Evolutionary conservation across 2,329 filamentous ascomycete species (phyloP), one percentile per base, ranked within the genome.

Genomic region (Sporothrix sp.): DNA sequence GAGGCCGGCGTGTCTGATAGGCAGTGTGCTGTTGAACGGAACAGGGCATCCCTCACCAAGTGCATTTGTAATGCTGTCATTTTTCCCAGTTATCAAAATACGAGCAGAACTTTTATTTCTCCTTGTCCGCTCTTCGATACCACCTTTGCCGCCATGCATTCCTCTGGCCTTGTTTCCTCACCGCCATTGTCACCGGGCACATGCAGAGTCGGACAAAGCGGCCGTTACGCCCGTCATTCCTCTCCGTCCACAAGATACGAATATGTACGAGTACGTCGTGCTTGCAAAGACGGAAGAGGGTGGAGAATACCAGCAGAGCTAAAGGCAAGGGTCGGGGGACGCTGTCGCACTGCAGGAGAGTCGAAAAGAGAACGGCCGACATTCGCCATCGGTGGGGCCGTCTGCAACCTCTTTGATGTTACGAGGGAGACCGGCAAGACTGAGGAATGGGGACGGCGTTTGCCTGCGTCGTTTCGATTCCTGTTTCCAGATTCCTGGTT

Each of bases 161-260:
- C n/a, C n/a, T n/a, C n/a, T n/a, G n/a, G n/a, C n/a, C n/a, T n/a
- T n/a, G n/a, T n/a, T n/a, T 40, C n/a, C 42, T 44, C 42, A 44
- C 42, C 42, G 28, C 42, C 28, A 44, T 44, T 44, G n/a, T 44
- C 42, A 33, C 13, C 11, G 21, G n/a, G n/a, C n/a, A n/a, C n/a
- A n/a, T n/a, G n/a, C n/a, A n/a, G n/a, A n/a, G 42, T 35, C 16
- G 30, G 35, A 25, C 42, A n/a, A 32, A 20, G n/a, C 27, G 11
- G 5, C 27, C 8, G 30, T 35, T 45, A 2, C 16, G 25, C 16
- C 13, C 3, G 8, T 14, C 14, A 5, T 33, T 23, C 33, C 7
- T 23, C 2, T 21, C 36, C 6, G 7, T 20, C 3, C n/a, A 36
- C 10, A 16, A 6, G 28, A 28, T 25, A 18, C 7, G 20, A 20